A percentile compares a stretch with the other conserved stretches of the same genome.
These are phyloP conservation scores for Pueraria montana DNA, from an alignment of 306 rosid species.

Conservation along the genomic window DNA sequence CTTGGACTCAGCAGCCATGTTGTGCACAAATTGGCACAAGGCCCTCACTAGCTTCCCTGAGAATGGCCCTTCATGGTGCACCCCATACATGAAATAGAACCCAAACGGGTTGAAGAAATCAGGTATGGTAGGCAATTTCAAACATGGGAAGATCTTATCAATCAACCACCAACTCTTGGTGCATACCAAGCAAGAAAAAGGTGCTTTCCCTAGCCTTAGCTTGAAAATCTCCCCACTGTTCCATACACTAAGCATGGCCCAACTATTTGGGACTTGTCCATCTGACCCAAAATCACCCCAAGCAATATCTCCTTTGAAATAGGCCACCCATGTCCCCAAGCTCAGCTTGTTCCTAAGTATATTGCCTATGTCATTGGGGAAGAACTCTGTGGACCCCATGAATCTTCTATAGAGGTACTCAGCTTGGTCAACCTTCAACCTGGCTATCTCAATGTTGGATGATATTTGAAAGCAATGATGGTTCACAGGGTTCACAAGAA, in stretches of 20 bases:
- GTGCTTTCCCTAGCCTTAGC: constrained; percentile 80
- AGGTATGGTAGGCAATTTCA: constrained; percentile 71
- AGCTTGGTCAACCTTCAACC: constrained; percentile 79
- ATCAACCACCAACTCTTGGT: constrained; percentile 72
- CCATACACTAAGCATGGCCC: constrained; percentile 97
- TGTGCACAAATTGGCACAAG: constrained; percentile 79
- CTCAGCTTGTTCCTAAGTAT: constrained; percentile 75
- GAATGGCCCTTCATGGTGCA: constrained; percentile 74
- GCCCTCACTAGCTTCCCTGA: constrained; percentile 75
- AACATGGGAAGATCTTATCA: constrained; percentile 82
- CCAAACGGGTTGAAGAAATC: constrained; percentile 86
- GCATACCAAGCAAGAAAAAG: constrained; percentile 69
- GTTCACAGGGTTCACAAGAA: constrained; percentile 83
- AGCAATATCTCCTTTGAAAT: constrained; percentile 59
- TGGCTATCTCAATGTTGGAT: constrained; percentile 61
- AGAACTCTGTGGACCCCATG: constrained; percentile 80
- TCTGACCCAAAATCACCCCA: constrained; percentile 52
- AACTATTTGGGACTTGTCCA: constrained; percentile 60
- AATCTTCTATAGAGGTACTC: constrained; percentile 72
- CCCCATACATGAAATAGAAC: constrained; percentile 89
- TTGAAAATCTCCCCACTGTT: constrained; percentile 80
- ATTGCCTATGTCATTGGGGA: constrained; percentile 76
- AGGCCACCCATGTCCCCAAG: constrained; percentile 92
- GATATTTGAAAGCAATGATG: constrained; percentile 52
- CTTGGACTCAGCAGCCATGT: constrained; percentile 65